Evolutionary conservation across 805 yeast genomes (phyloP), one percentile per base, ranked within the genome.

Genomic region (Saturnispora zaruensis): DNA sequence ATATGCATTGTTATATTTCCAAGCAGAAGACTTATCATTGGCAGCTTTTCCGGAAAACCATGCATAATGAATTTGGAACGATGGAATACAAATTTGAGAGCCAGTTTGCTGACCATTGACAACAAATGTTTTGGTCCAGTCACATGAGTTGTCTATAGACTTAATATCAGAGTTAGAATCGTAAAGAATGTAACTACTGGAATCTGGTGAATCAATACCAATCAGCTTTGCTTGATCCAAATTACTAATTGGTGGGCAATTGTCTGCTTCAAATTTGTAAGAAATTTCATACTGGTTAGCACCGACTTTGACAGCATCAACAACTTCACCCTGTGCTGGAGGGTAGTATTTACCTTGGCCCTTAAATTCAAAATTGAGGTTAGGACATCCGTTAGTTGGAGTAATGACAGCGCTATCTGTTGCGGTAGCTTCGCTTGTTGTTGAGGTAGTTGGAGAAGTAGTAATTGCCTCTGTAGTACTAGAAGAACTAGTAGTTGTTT

Each of bases 51-150:
- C 65, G 26, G 62, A 59, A 36, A 60, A 57, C 60, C 67, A 65
- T 18, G 65, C 65, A 42, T 55, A 64, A 38, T 65, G 67, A 44
- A 65, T 57, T 53, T 62, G 65, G 56, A 64, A 64, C 14, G 55
- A 32, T 6, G 63, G 61, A 51, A 60, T 55, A 55, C 64, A 58
- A 6, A 51, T 47, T 21, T 44, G 30, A 23, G 54, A 54, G 16
- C 53, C 52, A 18, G 36, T 41, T 7, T 24, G 38, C 21, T 47
- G 48, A 46, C 61, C 66, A 16, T 57, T 53, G 13, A 64, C 59
- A 34, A 57, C 55, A 41, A 65, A 57, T 3, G 56, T 55, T 9
- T 62, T 60, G 5, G 59, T 54, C 62, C 61, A 66, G n/a, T 58
- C 59, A 18, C 61, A 54, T 9, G 67, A 59, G 46, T 54, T 48